Percentiles rank a stretch among this genome's conserved stretches.
Evolutionary conservation across 371 early-diverging fungal genomes (phyloP).

Genomic region (Mucor plumbeus): DNA sequence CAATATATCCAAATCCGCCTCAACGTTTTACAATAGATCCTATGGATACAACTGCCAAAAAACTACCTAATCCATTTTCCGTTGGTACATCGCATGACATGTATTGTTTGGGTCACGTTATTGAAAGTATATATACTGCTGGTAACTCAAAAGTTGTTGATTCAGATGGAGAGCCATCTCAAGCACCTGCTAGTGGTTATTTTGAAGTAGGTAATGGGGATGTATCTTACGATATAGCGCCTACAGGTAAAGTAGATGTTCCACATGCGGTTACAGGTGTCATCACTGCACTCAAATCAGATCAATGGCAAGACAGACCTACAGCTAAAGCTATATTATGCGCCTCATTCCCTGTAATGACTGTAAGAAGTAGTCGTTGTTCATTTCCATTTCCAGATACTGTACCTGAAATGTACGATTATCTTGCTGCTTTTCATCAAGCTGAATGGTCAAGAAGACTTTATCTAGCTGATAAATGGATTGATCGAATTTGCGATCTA

Average conservation of each 20-base stretch:
- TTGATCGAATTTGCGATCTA: slow-evolving; percentile 63
- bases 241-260: slow-evolving; percentile 39
- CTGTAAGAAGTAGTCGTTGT: slow-evolving; percentile 43
- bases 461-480: slow-evolving; percentile 64
- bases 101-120: slow-evolving; percentile 57
- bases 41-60: background rate
- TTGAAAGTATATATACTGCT: slow-evolving; percentile 55
- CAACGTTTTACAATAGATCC: slow-evolving; percentile 42
- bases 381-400: slow-evolving; percentile 60
- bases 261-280: slow-evolving; percentile 53
- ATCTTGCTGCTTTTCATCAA: slow-evolving; percentile 61
- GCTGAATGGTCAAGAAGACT: slow-evolving; percentile 57
- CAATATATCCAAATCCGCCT: slow-evolving; percentile 30
- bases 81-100: slow-evolving; percentile 60
- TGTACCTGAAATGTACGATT: slow-evolving; percentile 68
- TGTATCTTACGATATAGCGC: slow-evolving; percentile 43
- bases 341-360: slow-evolving; percentile 56
- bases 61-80: slow-evolving; percentile 28
- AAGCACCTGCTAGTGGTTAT: slow-evolving; percentile 35
- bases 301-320: slow-evolving; percentile 58
- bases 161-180: slow-evolving; percentile 31
- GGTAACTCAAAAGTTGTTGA: slow-evolving; percentile 43
- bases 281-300: slow-evolving; percentile 46
- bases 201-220: slow-evolving; percentile 49
- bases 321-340: slow-evolving; percentile 60